phyloP scores from a whole-genome alignment of 768 basidiomycete species.

The Hirschioporus abietinus region DNA sequence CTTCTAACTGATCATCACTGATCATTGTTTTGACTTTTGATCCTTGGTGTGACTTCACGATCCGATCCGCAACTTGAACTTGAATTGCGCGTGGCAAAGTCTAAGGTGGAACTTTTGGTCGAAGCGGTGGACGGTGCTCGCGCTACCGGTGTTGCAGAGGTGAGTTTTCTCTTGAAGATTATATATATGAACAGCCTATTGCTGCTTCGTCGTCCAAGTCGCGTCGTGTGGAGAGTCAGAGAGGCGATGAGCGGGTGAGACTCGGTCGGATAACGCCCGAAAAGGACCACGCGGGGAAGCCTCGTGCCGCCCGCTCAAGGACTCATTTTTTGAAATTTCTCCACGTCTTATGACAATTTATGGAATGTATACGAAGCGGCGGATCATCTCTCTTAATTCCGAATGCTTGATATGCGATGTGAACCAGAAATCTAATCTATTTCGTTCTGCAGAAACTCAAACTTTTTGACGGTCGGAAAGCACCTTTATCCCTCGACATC shows the following conservation, averaged over 20 bases:
- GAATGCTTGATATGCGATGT: too few relatives aligned
- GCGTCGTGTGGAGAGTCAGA: not conserved
- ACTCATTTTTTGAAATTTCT: too few relatives aligned
- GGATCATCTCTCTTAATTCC: too few relatives aligned
- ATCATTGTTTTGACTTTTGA: not conserved
- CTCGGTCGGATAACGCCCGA: not conserved
- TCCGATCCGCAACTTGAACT: not conserved
- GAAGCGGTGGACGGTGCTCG: not conserved
- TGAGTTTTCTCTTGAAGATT: not conserved
- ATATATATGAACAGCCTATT: not conserved
- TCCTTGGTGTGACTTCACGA: not conserved
- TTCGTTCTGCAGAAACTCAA: not conserved
- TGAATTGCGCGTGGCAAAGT: not conserved
- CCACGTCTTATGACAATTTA: too few relatives aligned
- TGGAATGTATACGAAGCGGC: too few relatives aligned
- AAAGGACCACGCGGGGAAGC: not conserved
- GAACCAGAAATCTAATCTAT: not conserved
- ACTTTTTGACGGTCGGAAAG: constrained; percentile 15
- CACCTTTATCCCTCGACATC: constrained; percentile 18
- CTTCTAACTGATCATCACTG: not conserved
- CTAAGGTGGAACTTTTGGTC: not conserved
- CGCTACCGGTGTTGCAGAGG: not conserved
- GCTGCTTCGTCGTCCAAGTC: not conserved
- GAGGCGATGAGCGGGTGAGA: not conserved
- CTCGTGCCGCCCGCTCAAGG: too few relatives aligned